These are phyloP conservation scores for Saccharomycopsis javanensis DNA, from an alignment of 805 yeast species.

Conservation along the genomic window DNA sequence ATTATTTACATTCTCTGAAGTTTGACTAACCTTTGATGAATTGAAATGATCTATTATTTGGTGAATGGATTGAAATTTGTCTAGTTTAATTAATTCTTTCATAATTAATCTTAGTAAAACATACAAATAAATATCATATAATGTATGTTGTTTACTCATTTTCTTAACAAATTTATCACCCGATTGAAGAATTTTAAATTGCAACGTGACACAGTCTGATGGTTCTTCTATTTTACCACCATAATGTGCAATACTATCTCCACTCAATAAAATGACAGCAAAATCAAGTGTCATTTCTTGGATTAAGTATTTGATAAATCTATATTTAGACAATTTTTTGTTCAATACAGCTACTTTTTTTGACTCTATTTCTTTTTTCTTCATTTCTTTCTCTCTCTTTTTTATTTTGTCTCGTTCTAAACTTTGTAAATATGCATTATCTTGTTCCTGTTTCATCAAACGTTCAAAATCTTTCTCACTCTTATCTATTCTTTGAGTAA, in stretches of 20 bases:
- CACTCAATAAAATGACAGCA: not conserved
- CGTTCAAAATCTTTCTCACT: conserved; percentile 51
- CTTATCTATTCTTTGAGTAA: conserved; percentile 48
- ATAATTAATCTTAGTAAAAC: conserved; percentile 24
- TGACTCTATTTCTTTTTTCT: conserved; percentile 5
- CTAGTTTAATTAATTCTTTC: not conserved
- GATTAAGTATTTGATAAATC: conserved; percentile 13
- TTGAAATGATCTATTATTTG: not conserved
- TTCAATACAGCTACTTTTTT: conserved; percentile 14
- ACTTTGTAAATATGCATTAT: conserved; percentile 54
- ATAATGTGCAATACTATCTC: not conserved
- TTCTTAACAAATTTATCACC: conserved; percentile 42
- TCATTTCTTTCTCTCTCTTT: conserved; percentile 27
- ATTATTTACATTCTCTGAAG: not conserved
- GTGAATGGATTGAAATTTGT: not conserved
- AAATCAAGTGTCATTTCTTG: conserved; percentile 1
- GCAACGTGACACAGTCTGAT: conserved; percentile 33
- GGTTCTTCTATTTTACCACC: conserved; percentile 20
- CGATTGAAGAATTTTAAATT: conserved; percentile 40
- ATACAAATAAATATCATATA: conserved; percentile 40
- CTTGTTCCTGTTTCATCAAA: conserved; percentile 53
- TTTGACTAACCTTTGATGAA: not conserved
- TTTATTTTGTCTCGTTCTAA: conserved; percentile 47
- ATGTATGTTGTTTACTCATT: conserved; percentile 31
- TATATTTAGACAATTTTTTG: conserved; percentile 15